These are phyloP conservation scores for Aspergillus awamori DNA, from an alignment of 2,329 filamentous ascomycete genomes.

Conservation along the genomic window DNA sequence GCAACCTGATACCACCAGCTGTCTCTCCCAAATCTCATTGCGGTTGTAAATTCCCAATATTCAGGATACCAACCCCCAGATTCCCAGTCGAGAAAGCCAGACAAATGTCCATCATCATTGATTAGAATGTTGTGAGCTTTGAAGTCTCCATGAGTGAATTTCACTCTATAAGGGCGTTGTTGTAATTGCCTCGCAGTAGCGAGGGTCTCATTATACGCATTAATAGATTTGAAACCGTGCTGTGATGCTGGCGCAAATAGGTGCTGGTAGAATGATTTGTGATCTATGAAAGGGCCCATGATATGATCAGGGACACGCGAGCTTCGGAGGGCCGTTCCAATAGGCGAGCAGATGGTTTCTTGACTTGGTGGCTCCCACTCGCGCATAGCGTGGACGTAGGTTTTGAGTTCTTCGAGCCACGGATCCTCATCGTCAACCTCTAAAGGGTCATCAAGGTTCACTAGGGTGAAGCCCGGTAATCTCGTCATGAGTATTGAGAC, in stretches of 20 bases:
- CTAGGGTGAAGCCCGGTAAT: conserved; percentile 37
- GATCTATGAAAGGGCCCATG: conserved; percentile 35
- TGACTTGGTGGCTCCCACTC: conserved; percentile 33
- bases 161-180: not conserved
- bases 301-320: conserved; percentile 37
- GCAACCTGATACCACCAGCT: conserved; percentile 30
- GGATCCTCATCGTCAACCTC: conserved; percentile 32
- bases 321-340: conserved; percentile 35
- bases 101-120: not conserved
- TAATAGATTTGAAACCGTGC: conserved; percentile 31
- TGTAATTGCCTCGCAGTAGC: conserved; percentile 22
- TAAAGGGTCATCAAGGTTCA: conserved; percentile 32
- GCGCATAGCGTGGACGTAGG: conserved; percentile 40
- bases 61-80: not conserved
- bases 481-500: conserved; percentile 38
- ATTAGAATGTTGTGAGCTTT: not conserved
- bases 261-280: conserved; percentile 33
- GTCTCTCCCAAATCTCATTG: conserved; percentile 21
- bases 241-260: conserved; percentile 32
- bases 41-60: conserved; percentile 23
- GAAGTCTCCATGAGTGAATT: not conserved
- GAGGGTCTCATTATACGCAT: conserved; percentile 31
- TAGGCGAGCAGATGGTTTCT: conserved; percentile 34
- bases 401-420: conserved; percentile 39
- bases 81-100: not conserved